Evolutionary conservation across 305 asterid genomes (phyloP).

Genomic region (Solanum chacoense): DNA sequence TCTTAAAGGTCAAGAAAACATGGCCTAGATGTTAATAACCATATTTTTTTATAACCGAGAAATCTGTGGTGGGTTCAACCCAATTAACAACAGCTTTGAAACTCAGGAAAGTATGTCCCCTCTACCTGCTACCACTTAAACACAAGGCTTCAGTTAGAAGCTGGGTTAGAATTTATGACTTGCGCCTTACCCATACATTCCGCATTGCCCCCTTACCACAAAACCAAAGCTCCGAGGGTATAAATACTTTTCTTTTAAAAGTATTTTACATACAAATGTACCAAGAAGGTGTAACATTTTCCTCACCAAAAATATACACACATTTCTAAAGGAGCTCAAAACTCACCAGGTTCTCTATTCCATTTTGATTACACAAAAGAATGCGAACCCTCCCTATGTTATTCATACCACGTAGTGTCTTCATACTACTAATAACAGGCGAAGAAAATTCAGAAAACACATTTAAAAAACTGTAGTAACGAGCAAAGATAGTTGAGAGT

Average conservation of each 20-base stretch:
- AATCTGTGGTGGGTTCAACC: neutral
- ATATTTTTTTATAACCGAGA: neutral
- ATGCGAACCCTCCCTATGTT: neutral
- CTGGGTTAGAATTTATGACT: neutral
- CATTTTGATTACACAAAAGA: neutral
- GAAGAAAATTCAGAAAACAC: neutral
- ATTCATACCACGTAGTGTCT: neutral
- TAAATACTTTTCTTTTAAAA: neutral
- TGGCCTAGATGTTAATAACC: neutral
- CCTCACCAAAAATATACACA: neutral
- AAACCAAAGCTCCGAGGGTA: neutral
- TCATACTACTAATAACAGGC: neutral
- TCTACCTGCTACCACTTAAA: neutral
- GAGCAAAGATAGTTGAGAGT: neutral
- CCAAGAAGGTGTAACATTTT: neutral
- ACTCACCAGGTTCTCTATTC: neutral
- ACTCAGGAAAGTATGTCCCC: neutral
- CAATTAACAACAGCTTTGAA: neutral
- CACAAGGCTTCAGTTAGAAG: neutral
- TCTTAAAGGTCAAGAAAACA: neutral
- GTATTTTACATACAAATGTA: neutral
- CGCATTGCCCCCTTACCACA: neutral
- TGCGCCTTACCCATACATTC: neutral
- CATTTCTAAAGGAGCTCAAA: neutral
- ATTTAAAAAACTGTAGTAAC: neutral